Evolutionary conservation across 208 protist genomes (phyloP).

Genomic region (Leishmania tropica): DNA sequence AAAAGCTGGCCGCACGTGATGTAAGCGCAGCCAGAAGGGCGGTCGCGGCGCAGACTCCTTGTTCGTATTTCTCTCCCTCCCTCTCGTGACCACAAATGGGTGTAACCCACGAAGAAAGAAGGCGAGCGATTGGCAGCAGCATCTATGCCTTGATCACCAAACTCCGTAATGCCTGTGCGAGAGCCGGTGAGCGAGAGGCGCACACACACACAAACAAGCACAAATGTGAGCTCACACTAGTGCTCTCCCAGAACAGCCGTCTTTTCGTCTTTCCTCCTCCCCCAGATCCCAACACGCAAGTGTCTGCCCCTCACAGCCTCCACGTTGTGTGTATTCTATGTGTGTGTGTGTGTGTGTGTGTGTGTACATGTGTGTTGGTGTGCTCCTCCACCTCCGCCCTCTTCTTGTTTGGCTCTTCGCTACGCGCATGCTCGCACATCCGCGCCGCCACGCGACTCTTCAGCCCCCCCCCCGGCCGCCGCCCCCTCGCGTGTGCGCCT

Average conservation of each 20-base stretch:
- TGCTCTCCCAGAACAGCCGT: neutral
- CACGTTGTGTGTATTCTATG: neutral
- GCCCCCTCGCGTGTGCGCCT: neutral
- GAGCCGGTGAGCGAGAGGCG: neutral
- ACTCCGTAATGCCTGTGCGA: neutral
- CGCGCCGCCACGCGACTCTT: neutral
- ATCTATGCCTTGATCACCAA: neutral
- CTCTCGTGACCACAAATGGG: neutral
- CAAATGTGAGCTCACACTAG: neutral
- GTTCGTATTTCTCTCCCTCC: constrained; percentile 1
- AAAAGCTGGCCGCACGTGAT: neutral
- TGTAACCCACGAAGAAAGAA: neutral
- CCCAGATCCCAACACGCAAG: neutral
- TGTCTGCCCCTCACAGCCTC: neutral
- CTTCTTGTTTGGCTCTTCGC: neutral
- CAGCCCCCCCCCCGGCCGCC: neutral
- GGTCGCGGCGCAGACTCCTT: neutral
- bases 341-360: too few species aligned
- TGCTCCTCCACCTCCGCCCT: neutral
- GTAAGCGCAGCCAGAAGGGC: neutral
- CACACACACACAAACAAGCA: neutral
- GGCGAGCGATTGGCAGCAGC: neutral
- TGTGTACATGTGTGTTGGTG: neutral
- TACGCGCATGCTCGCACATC: neutral
- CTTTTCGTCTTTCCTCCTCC: neutral